Evolutionary conservation across 768 basidiomycete genomes (phyloP).

Genomic region (Lentinula raphanica): DNA sequence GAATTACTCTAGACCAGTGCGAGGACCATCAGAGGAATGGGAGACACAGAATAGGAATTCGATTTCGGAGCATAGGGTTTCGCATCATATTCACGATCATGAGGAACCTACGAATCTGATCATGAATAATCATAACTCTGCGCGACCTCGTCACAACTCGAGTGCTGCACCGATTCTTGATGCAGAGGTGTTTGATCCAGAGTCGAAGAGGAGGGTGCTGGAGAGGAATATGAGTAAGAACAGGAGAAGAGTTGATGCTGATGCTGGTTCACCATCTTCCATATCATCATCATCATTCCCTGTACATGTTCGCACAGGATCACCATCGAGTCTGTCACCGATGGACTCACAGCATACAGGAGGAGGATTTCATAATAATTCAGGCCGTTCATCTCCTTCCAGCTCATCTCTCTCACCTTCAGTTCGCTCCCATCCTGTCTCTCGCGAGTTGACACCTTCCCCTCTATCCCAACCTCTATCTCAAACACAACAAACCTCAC

Average conservation of each 20-base stretch:
- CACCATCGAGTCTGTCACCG: neutral
- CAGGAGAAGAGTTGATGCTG: neutral
- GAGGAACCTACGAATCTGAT: too few relatives aligned
- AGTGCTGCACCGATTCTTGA: conserved; percentile 5
- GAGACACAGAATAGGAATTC: conserved; percentile 27
- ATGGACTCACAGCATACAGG: neutral
- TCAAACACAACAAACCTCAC: neutral
- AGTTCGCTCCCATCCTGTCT: neutral
- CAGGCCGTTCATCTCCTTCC: neutral
- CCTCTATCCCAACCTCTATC: too few relatives aligned
- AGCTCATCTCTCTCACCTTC: neutral
- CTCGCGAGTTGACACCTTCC: neutral
- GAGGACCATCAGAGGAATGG: conserved; percentile 11
- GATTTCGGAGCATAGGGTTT: too few relatives aligned
- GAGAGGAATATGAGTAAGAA: conserved; percentile 46
- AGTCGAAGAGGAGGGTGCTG: conserved; percentile 45
- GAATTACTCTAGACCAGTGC: conserved; percentile 65
- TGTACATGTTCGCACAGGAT: neutral
- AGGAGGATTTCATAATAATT: too few relatives aligned
- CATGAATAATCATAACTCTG: too few relatives aligned
- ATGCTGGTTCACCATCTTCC: neutral
- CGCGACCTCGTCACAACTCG: conserved; percentile 5
- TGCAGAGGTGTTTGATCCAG: conserved; percentile 26
- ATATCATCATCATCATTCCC: neutral
- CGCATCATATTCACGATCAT: too few relatives aligned